These are phyloP conservation scores for Malassezia cuniculi DNA, from an alignment of 1,284 basidiomycete species.

Conservation along the genomic window DNA sequence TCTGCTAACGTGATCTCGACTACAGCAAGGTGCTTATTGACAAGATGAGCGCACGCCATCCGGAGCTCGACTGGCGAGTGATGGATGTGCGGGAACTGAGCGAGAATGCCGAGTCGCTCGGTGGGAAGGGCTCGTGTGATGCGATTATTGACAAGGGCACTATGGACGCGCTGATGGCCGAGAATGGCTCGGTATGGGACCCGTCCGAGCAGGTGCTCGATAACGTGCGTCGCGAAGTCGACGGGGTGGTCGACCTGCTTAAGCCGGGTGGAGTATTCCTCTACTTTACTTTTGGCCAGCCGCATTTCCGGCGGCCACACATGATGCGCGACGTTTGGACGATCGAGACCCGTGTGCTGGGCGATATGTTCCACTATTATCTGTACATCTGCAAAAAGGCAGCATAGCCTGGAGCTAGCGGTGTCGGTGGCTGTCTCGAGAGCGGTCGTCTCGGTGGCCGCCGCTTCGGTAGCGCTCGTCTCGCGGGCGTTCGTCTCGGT, in stretches of 20 bases:
- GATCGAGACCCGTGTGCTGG: slow-evolving; percentile 23
- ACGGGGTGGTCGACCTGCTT: slow-evolving; percentile 29
- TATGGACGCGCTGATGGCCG: slow-evolving; percentile 43
- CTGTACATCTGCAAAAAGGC: slow-evolving; percentile 24
- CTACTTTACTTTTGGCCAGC: slow-evolving; percentile 41
- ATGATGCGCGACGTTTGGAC: slow-evolving; percentile 24
- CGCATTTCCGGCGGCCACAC: slow-evolving; percentile 30
- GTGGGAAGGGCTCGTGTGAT: slow-evolving; percentile 24
- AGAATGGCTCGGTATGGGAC: slow-evolving; percentile 29
- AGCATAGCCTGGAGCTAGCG: background rate
- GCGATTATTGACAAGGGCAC: slow-evolving; percentile 40
- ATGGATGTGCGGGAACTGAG: slow-evolving; percentile 37
- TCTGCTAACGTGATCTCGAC: slow-evolving; percentile 6
- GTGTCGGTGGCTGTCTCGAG: background rate
- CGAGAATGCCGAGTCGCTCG: slow-evolving; percentile 16
- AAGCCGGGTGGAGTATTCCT: slow-evolving; percentile 23
- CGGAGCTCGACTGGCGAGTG: slow-evolving; percentile 22
- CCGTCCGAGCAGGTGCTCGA: slow-evolving; percentile 20
- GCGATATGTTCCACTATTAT: slow-evolving; percentile 39
- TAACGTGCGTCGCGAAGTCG: slow-evolving; percentile 22
- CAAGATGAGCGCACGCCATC: slow-evolving; percentile 20
- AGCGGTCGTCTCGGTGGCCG: background rate
- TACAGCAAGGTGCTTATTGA: slow-evolving; percentile 21
- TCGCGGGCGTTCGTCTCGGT: too few relatives aligned
- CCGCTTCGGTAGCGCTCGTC: too few relatives aligned